Percentiles rank a stretch among this genome's conserved stretches.
Conservation (phyloP, 192 early-diverging fungal species). For the Podila clonocystis region DNA sequence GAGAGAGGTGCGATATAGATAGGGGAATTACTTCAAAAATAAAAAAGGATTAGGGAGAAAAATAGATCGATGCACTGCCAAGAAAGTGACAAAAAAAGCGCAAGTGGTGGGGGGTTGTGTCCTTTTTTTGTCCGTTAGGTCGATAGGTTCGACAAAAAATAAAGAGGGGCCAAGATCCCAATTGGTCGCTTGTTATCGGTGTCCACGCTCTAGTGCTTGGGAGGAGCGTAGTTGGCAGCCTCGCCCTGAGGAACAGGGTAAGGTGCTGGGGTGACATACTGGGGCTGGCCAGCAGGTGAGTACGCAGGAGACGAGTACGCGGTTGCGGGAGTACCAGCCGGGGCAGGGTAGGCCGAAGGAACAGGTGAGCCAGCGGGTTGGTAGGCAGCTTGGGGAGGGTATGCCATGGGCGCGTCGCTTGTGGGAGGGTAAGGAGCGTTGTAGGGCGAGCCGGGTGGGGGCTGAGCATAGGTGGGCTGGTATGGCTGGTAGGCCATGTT, state of each 20-base stretch:
- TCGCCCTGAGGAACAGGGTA: constrained; percentile 47
- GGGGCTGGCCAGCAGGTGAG: constrained; percentile 12
- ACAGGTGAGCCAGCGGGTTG: neutral
- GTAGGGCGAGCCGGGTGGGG: neutral
- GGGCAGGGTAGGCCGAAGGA: constrained; percentile 6
- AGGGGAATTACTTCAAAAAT: too few species aligned
- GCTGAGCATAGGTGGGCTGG: constrained; percentile 10
- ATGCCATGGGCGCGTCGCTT: neutral
- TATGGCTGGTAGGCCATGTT: constrained; percentile 36
- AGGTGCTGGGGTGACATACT: constrained; percentile 10
- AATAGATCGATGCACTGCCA: too few species aligned
- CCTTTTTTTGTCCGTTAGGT: too few species aligned
- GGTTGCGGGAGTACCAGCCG: neutral
- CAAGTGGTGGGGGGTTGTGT: too few species aligned
- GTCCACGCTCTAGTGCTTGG: constrained; percentile 9
- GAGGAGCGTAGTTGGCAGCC: constrained; percentile 27
- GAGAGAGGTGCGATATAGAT: too few species aligned
- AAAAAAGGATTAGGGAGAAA: too few species aligned
- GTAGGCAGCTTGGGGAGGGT: constrained; percentile 2
- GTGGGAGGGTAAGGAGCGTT: neutral
- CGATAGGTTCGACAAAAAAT: too few species aligned
- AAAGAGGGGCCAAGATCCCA: too few species aligned
- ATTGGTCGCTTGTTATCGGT: too few species aligned
- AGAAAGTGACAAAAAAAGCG: too few species aligned
- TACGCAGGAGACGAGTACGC: constrained; percentile 6